Conservation (phyloP, 305 asterid genomes). For the Solanum hybrid region DNA sequence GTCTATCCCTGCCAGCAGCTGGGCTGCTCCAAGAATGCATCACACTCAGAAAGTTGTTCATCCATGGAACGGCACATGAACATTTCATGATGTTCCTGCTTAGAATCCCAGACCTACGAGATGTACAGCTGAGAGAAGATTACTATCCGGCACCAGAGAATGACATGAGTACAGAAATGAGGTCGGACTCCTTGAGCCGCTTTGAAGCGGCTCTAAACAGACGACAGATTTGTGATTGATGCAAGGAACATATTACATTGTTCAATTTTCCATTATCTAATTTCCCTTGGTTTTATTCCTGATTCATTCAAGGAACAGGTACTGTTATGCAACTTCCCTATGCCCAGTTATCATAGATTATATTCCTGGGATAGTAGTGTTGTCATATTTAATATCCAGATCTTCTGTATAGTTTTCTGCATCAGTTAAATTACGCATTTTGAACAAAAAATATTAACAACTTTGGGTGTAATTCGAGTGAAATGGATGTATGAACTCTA, state of each 20-base stretch:
- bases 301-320: background rate
- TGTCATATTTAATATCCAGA: background rate
- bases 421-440: background rate
- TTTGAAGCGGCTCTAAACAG: constrained; percentile 61
- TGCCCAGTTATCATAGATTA: background rate
- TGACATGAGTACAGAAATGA: constrained; percentile 97
- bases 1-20: constrained; percentile 70
- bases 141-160: constrained; percentile 91
- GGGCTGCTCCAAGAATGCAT: constrained; percentile 57
- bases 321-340: background rate
- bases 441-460: background rate
- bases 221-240: constrained; percentile 56
- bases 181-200: constrained; percentile 73
- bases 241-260: background rate
- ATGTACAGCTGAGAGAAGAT: constrained; percentile 80
- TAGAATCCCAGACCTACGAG: constrained; percentile 41
- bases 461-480: background rate
- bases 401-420: background rate
- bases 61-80: constrained; percentile 88
- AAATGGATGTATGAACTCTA: background rate
- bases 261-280: background rate
- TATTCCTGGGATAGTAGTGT: background rate
- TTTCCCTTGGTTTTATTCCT: background rate
- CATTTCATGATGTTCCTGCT: constrained; percentile 64
- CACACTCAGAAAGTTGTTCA: constrained; percentile 57